phyloP scores from a whole-genome alignment of 345 rosid species.

The Camelina neglecta region DNA sequence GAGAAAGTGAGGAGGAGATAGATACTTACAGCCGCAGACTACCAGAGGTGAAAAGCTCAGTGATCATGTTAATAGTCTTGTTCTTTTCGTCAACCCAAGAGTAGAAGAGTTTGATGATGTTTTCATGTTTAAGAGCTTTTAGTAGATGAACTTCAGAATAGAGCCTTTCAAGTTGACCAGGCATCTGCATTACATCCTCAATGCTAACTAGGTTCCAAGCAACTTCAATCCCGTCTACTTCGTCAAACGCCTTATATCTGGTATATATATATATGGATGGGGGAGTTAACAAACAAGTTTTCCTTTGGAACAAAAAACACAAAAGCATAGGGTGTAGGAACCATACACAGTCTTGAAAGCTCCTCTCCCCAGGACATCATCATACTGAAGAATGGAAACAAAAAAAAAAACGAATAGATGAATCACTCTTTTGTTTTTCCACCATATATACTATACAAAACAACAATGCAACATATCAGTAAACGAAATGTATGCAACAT shows the following conservation, averaged over 20 bases:
- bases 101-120: slow-evolving; percentile 72
- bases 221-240: slow-evolving; percentile 84
- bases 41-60: slow-evolving; percentile 96
- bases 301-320: not conserved
- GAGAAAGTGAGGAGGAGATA: not conserved
- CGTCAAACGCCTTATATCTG: slow-evolving; percentile 90
- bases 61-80: slow-evolving; percentile 90
- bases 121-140: slow-evolving; percentile 76
- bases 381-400: slow-evolving; percentile 55
- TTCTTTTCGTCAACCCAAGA: slow-evolving; percentile 91
- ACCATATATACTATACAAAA: not conserved
- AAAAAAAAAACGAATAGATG: not conserved
- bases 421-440: not conserved
- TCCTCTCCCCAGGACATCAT: slow-evolving; percentile 88
- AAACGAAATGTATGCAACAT: no score
- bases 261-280: not conserved
- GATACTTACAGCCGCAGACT: slow-evolving; percentile 76
- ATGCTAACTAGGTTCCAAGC: slow-evolving; percentile 90
- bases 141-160: slow-evolving; percentile 87
- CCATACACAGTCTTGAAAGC: slow-evolving; percentile 98
- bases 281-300: not conserved
- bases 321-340: slow-evolving; percentile 46
- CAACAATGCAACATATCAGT: not conserved
- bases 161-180: slow-evolving; percentile 74
- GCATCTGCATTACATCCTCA: slow-evolving; percentile 78